These are phyloP conservation scores for Areca catechu DNA, from an alignment of 176 grass and related monocot genomes.

Conservation along the genomic window DNA sequence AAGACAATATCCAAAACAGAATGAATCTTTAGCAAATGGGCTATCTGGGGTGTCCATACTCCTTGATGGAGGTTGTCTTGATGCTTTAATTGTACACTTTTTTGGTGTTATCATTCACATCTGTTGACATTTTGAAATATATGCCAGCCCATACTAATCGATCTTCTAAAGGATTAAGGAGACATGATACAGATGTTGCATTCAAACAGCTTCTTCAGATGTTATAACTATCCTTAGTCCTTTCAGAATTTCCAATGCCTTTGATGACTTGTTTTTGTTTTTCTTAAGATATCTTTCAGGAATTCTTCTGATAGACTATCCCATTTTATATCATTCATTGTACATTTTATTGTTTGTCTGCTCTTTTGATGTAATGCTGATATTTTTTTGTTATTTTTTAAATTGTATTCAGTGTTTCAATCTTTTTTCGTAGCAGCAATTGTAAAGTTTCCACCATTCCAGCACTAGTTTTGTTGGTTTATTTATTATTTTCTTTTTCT, in stretches of 20 bases:
- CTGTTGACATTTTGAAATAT: slow-evolving; percentile 15
- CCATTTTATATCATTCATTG: neutral
- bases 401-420: too few relatives aligned
- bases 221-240: neutral
- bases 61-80: slow-evolving; percentile 52
- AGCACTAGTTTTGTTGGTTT: too few relatives aligned
- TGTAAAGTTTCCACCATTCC: too few relatives aligned
- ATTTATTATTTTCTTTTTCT: too few relatives aligned
- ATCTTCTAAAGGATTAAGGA: slow-evolving; percentile 59
- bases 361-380: too few relatives aligned
- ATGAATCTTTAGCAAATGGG: slow-evolving; percentile 45
- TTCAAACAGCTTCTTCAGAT: slow-evolving; percentile 55
- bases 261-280: neutral
- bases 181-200: slow-evolving; percentile 42
- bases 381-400: too few relatives aligned
- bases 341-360: neutral
- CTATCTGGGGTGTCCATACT: slow-evolving; percentile 33
- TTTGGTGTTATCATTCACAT: neutral
- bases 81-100: neutral
- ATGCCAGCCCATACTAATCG: slow-evolving; percentile 68
- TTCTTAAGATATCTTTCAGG: neutral
- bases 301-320: neutral
- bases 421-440: too few relatives aligned
- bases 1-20: slow-evolving; percentile 54
- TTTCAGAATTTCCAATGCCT: neutral